Conservation (phyloP, 768 basidiomycete genomes). For the Agrocybe pediades region DNA sequence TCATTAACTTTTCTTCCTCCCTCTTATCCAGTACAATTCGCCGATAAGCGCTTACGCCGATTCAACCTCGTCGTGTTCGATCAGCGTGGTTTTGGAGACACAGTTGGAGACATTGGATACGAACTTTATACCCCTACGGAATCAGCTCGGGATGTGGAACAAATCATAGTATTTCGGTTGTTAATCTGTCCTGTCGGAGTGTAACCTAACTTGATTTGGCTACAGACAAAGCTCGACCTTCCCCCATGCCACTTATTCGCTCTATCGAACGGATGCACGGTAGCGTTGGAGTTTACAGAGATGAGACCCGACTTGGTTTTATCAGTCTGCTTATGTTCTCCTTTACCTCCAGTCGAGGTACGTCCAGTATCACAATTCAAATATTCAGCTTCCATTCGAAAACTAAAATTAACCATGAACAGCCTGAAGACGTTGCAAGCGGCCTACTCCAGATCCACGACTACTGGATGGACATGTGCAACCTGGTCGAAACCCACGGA, state of each 20-base stretch:
- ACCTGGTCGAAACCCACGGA: background rate
- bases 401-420: constrained; percentile 27
- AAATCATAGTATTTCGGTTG: constrained; percentile 28
- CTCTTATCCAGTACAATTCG: constrained; percentile 31
- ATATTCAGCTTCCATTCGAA: constrained; percentile 21
- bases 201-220: background rate
- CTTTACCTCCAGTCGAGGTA: constrained; percentile 34
- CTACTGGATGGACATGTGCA: constrained; percentile 12
- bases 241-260: constrained; percentile 38
- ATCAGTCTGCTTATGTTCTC: constrained; percentile 39
- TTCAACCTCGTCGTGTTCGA: constrained; percentile 41
- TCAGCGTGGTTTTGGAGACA: constrained; percentile 33
- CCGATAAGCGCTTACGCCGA: constrained; percentile 32
- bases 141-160: constrained; percentile 31
- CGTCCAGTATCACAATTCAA: constrained; percentile 1
- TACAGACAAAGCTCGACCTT: constrained; percentile 31
- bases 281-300: constrained; percentile 34
- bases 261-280: constrained; percentile 32
- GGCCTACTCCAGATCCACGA: background rate
- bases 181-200: background rate
- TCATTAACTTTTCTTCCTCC: background rate
- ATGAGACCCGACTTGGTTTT: constrained; percentile 29
- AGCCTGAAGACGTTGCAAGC: constrained; percentile 14
- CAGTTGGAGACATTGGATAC: constrained; percentile 26
- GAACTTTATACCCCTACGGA: constrained; percentile 27